phyloP scores from a whole-genome alignment of 2,329 filamentous ascomycete genomes.

The Exophiala oligosperma region DNA sequence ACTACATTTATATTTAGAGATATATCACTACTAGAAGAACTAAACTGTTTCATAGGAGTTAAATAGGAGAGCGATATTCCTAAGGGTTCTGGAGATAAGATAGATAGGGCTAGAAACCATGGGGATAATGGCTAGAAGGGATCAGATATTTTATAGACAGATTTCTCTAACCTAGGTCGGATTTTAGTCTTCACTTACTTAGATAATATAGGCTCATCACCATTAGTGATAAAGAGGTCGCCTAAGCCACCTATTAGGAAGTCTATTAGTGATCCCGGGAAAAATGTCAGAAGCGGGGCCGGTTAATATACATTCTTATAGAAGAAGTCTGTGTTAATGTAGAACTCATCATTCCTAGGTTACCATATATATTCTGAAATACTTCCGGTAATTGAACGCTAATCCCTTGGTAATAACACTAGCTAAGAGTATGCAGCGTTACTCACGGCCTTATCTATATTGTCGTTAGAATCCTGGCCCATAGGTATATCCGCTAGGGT shows the following conservation, averaged over 20 bases:
- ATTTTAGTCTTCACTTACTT: neutral
- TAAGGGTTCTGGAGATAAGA: neutral
- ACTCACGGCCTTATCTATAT: neutral
- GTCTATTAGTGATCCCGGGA: neutral
- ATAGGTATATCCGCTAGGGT: neutral
- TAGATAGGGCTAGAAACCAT: neutral
- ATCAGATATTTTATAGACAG: neutral
- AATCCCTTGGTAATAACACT: neutral
- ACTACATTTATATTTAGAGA: neutral
- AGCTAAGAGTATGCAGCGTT: neutral
- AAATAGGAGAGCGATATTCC: neutral
- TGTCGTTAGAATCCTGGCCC: neutral
- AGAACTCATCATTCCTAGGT: neutral
- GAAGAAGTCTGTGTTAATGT: neutral
- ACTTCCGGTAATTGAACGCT: neutral
- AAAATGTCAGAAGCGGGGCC: conserved; percentile 1
- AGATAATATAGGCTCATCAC: neutral
- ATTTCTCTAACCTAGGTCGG: neutral
- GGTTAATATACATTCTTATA: neutral
- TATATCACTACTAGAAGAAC: neutral
- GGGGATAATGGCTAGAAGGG: neutral
- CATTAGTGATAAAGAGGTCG: neutral
- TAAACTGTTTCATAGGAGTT: neutral
- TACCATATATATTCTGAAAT: neutral
- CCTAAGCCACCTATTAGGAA: neutral